phyloP scores from a whole-genome alignment of 1,139 yeast species.

The Saccharomyces hybrid region DNA sequence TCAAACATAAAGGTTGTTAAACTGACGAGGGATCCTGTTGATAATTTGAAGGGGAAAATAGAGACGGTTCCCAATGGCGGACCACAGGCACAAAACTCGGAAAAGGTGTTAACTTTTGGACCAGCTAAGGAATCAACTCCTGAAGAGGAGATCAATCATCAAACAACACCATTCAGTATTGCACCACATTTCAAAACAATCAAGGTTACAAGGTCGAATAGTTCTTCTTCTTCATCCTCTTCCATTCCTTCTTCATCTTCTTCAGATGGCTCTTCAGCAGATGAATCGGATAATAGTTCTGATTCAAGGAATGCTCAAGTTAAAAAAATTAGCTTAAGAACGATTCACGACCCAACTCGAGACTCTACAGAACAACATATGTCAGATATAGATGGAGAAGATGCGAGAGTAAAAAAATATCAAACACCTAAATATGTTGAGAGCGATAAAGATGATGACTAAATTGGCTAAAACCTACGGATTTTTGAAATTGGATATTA shows the following conservation, averaged over 20 bases:
- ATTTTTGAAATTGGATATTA: not conserved
- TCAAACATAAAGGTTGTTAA: not conserved
- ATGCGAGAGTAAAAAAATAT: not conserved
- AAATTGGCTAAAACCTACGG: not conserved
- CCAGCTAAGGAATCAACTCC: not conserved
- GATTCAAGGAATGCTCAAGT: not conserved
- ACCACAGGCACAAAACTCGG: not conserved
- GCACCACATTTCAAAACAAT: not conserved
- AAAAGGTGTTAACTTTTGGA: too few species aligned
- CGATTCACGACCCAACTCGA: not conserved
- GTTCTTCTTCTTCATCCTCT: not conserved
- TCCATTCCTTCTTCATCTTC: not conserved
- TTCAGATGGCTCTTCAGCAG: not conserved
- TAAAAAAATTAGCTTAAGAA: not conserved
- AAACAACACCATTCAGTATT: not conserved
- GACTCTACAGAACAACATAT: not conserved
- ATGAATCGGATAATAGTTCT: not conserved
- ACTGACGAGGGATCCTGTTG: not conserved
- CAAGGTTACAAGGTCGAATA: not conserved
- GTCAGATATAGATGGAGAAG: not conserved
- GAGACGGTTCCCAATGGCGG: not conserved
- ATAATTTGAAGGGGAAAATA: not conserved
- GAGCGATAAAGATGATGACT: not conserved
- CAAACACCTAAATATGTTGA: not conserved
- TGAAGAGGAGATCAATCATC: not conserved